These are phyloP conservation scores for Fraxinus baroniana DNA, from an alignment of 305 asterid species.

Conservation along the genomic window DNA sequence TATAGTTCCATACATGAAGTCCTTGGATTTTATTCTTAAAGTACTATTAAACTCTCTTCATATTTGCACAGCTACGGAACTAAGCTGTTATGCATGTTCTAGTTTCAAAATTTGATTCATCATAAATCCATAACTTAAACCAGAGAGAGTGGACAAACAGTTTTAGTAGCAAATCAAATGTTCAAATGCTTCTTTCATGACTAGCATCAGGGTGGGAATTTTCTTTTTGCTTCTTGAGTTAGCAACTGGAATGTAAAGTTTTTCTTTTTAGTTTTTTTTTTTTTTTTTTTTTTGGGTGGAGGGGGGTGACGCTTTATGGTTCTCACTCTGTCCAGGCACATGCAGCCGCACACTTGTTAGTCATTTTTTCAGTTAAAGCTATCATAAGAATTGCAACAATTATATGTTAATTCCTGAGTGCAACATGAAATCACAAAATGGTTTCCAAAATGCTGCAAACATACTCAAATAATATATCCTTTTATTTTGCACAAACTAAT, in stretches of 20 bases:
- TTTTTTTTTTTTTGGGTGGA: background rate
- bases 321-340: background rate
- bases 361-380: background rate
- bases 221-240: background rate
- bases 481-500: background rate
- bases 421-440: background rate
- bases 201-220: background rate
- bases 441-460: background rate
- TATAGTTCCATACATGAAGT: background rate
- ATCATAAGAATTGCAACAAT: background rate
- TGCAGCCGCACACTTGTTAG: background rate
- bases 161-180: constrained; percentile 5
- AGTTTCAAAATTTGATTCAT: constrained; percentile 2
- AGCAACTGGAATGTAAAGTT: background rate
- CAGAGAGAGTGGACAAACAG: background rate
- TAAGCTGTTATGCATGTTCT: constrained; percentile 2
- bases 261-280: too few species aligned
- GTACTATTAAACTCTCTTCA: background rate
- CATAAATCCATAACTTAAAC: background rate
- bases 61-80: background rate
- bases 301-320: background rate
- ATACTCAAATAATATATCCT: background rate
- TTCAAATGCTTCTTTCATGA: background rate
- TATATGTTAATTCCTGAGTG: background rate
- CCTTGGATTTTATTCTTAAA: background rate